phyloP scores from a whole-genome alignment of 352 stramenopile species.

The Pythium scleroteichum region DNA sequence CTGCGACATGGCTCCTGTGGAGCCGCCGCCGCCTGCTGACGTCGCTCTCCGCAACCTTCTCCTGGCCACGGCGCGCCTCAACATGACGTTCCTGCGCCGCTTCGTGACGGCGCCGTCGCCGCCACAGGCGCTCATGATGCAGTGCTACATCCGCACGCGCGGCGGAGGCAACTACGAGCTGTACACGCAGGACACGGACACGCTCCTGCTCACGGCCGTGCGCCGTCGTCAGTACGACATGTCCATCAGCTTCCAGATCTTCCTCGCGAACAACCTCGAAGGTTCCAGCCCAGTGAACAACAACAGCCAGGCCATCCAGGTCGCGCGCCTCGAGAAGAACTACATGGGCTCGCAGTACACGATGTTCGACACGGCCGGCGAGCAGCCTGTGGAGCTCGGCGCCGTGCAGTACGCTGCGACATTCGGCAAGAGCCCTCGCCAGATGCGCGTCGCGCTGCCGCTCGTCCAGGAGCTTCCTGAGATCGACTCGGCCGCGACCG shows the following conservation, averaged over 20 bases:
- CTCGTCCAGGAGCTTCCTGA: slow-evolving; percentile 47
- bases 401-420: slow-evolving; percentile 85
- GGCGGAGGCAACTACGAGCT: slow-evolving; percentile 84
- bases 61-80: slow-evolving; percentile 57
- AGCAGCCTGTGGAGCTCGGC: slow-evolving; percentile 60
- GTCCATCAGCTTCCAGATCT: slow-evolving; percentile 85
- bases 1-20: slow-evolving; percentile 70
- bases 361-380: slow-evolving; percentile 69
- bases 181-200: slow-evolving; percentile 83
- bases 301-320: slow-evolving; percentile 38
- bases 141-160: slow-evolving; percentile 86
- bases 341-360: slow-evolving; percentile 90
- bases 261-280: slow-evolving; percentile 56
- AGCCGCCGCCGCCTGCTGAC: slow-evolving; percentile 72
- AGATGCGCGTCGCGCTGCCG: slow-evolving; percentile 81
- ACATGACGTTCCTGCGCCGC: slow-evolving; percentile 45
- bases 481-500: slow-evolving; percentile 44
- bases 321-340: slow-evolving; percentile 84
- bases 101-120: slow-evolving; percentile 66
- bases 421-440: slow-evolving; percentile 82
- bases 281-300: slow-evolving; percentile 15
- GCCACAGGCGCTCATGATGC: slow-evolving; percentile 71
- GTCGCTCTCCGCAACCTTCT: slow-evolving; percentile 66
- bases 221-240: slow-evolving; percentile 86
- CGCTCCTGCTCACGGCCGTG: slow-evolving; percentile 71